phyloP scores from a whole-genome alignment of 345 rosid species.

The Microcos paniculata region DNA sequence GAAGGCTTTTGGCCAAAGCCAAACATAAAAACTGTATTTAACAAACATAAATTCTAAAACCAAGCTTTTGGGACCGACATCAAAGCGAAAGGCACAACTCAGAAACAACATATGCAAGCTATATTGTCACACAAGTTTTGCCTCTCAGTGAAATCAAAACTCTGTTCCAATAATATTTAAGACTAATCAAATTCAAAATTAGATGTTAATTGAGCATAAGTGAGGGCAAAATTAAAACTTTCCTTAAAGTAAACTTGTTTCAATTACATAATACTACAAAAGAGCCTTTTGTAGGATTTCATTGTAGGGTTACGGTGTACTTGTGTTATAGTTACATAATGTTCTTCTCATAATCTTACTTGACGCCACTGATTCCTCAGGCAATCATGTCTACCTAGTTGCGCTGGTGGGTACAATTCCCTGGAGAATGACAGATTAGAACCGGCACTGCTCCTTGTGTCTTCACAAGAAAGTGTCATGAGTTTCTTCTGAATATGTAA shows the following conservation, averaged over 20 bases:
- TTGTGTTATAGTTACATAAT: not conserved
- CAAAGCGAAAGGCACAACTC: not conserved
- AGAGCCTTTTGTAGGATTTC: slow-evolving; percentile 4
- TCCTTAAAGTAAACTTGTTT: not conserved
- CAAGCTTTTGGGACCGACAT: not conserved
- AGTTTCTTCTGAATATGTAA: slow-evolving; percentile 39
- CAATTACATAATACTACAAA: not conserved
- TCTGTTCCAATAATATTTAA: too few relatives aligned
- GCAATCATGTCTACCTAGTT: slow-evolving; percentile 30
- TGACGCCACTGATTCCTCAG: slow-evolving; percentile 7
- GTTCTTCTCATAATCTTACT: not conserved
- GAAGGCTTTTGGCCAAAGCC: not conserved
- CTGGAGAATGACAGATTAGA: slow-evolving; percentile 40
- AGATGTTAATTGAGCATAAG: not conserved
- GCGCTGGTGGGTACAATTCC: slow-evolving; percentile 59
- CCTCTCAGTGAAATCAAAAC: too few relatives aligned
- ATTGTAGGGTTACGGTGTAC: not conserved
- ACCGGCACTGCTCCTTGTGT: slow-evolving; percentile 49
- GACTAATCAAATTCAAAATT: too few relatives aligned
- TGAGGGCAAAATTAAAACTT: not conserved
- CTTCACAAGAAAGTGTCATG: slow-evolving; percentile 46
- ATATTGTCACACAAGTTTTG: too few relatives aligned
- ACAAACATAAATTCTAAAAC: not conserved
- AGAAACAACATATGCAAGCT: too few relatives aligned
- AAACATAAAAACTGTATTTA: not conserved